Conservation (phyloP, 768 basidiomycete species). For the Rhizopogon vinicolor region DNA sequence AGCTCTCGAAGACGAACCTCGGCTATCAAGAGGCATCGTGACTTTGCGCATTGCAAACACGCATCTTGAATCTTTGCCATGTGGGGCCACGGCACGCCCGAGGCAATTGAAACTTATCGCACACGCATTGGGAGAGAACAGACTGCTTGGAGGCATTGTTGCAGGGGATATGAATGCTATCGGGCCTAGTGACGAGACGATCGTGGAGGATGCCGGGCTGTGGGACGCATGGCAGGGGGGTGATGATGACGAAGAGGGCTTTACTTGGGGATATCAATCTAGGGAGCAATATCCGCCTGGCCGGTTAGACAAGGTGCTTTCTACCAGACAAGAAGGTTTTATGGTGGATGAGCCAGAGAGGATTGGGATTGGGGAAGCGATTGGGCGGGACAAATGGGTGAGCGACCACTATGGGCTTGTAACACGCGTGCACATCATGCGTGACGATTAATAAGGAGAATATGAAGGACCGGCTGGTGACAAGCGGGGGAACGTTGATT, state of each 20-base stretch:
- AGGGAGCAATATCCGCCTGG: slow-evolving; percentile 38
- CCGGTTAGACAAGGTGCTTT: slow-evolving; percentile 66
- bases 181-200: slow-evolving; percentile 34
- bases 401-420: slow-evolving; percentile 69
- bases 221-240: slow-evolving; percentile 54
- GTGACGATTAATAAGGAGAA: slow-evolving; percentile 11
- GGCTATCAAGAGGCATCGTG: slow-evolving; percentile 32
- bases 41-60: slow-evolving; percentile 66
- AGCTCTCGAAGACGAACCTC: slow-evolving; percentile 23
- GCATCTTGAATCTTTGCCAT: slow-evolving; percentile 62
- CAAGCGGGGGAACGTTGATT: background rate
- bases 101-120: slow-evolving; percentile 52
- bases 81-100: slow-evolving; percentile 39
- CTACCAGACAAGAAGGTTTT: slow-evolving; percentile 43
- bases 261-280: slow-evolving; percentile 73
- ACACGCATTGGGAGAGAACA: slow-evolving; percentile 41
- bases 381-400: slow-evolving; percentile 40
- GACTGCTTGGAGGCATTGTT: slow-evolving; percentile 54
- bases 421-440: slow-evolving; percentile 30
- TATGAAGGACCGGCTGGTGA: background rate
- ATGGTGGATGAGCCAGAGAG: slow-evolving; percentile 48
- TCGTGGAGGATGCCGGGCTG: slow-evolving; percentile 44
- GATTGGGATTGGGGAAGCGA: slow-evolving; percentile 54
- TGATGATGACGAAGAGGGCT: slow-evolving; percentile 39
- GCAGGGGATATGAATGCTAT: slow-evolving; percentile 76